These are phyloP conservation scores for Mycena pura DNA, from an alignment of 768 basidiomycete species.

Conservation along the genomic window DNA sequence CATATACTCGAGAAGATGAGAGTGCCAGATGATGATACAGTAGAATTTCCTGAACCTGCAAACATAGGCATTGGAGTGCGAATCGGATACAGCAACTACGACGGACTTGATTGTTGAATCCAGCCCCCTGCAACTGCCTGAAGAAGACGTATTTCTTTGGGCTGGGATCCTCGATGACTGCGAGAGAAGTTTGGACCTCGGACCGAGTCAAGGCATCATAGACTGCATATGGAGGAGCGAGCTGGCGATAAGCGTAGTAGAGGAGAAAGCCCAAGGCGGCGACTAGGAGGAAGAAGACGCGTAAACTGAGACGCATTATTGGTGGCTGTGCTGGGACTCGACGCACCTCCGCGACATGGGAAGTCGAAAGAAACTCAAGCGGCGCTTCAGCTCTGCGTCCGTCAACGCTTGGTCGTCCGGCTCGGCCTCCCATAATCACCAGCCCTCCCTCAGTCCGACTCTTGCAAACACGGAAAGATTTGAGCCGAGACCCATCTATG, in stretches of 20 bases:
- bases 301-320: slow-evolving; percentile 13
- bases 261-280: slow-evolving; percentile 23
- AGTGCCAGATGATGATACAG: slow-evolving; percentile 54
- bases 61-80: slow-evolving; percentile 1
- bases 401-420: slow-evolving; percentile 12
- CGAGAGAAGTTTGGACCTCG: slow-evolving; percentile 40
- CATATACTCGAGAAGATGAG: slow-evolving; percentile 46
- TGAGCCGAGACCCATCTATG: slow-evolving; percentile 56
- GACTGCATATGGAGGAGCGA: slow-evolving; percentile 44
- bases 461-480: slow-evolving; percentile 12
- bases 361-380: slow-evolving; percentile 11
- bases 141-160: slow-evolving; percentile 49
- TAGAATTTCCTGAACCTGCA: slow-evolving; percentile 53
- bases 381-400: slow-evolving; percentile 22
- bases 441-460: slow-evolving; percentile 17
- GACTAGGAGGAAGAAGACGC: slow-evolving; percentile 23
- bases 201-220: slow-evolving; percentile 40
- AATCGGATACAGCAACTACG: slow-evolving; percentile 1
- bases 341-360: background rate
- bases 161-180: slow-evolving; percentile 32
- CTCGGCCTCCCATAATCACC: slow-evolving; percentile 7
- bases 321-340: background rate
- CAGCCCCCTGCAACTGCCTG: slow-evolving; percentile 53
- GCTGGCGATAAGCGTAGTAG: slow-evolving; percentile 41
- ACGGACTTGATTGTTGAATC: slow-evolving; percentile 54